phyloP scores from a whole-genome alignment of 345 rosid genomes.

The Heritiera fomes region DNA sequence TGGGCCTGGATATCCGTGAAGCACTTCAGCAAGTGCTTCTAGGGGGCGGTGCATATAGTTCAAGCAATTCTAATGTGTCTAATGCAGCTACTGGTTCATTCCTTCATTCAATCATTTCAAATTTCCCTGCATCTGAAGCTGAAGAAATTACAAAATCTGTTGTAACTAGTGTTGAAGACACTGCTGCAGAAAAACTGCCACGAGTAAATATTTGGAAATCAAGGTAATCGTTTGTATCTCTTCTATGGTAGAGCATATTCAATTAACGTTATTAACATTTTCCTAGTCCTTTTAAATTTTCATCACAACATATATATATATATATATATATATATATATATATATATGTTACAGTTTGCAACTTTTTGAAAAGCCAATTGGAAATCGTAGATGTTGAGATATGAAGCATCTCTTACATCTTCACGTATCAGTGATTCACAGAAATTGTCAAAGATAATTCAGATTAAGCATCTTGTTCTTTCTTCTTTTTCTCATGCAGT shows the following conservation, averaged over 20 bases:
- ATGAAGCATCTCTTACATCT: not conserved
- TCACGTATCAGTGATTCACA: not conserved
- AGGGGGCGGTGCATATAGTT: slow-evolving; percentile 57
- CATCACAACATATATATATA: not conserved
- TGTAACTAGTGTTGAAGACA: slow-evolving; percentile 35
- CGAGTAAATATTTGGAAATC: slow-evolving; percentile 51
- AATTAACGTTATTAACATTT: not conserved
- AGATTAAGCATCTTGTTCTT: not conserved
- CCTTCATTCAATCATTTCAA: slow-evolving; percentile 56
- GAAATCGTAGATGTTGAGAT: not conserved
- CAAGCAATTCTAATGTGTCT: slow-evolving; percentile 43
- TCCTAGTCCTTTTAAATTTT: not conserved
- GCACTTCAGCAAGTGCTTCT: slow-evolving; percentile 63
- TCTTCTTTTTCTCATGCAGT: slow-evolving; percentile 31
- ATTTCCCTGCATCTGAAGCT: slow-evolving; percentile 53
- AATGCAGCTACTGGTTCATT: slow-evolving; percentile 50
- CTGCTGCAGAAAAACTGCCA: slow-evolving; percentile 32
- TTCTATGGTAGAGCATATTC: not conserved
- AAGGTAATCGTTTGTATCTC: slow-evolving; percentile 37
- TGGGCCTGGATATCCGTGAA: slow-evolving; percentile 64
- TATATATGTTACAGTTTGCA: not conserved
- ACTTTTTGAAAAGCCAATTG: not conserved
- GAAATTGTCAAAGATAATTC: not conserved
- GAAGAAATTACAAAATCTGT: slow-evolving; percentile 53
- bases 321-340: not conserved